Evolutionary conservation across 257 asterid genomes (phyloP), one percentile per base, ranked within the genome.

Genomic region (Gentiana straminea): DNA sequence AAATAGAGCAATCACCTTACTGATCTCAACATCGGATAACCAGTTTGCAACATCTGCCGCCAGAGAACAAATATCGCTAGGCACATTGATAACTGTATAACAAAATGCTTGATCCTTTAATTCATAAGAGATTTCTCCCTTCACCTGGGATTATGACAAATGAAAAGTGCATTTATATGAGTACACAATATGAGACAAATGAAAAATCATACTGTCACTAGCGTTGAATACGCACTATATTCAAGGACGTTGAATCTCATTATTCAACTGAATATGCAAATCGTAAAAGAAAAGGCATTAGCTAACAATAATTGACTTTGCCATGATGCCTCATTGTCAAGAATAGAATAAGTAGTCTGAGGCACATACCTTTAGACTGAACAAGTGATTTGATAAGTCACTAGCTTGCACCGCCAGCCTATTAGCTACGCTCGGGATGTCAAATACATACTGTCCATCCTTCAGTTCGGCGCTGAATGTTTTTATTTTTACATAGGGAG

Each of bases 51-150:
- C 77, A 39, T 64, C 75, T 55, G 81, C 77, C 64, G 95, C 84
- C 74, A 91, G 71, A 72, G 85, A 75, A 78, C 97, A 85, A 41
- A 83, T 68, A 74, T 91, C 94, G 51, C 71, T 70, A 13, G 97
- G 97, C 51, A 77, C 74, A 58, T 76, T 76, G 63, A 68, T 38
- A 39, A 85, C 60, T 65, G 54, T 76, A 63, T 78, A 91, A 64
- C 97, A 84, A 58, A 74, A 81, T 59, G 98, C 98, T 46, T 78
- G 93, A 77, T 91, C 98, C 84, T 87, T 87, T 77, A 91, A 62
- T 64, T 91, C 95, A 59, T 84, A 91, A 32, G 94, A 73, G 59
- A 91, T 75, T 72, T 91, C 98, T 71, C 94, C 89, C 77, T 81
- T 85, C 62, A 78, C 56, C 98, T 91, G 76, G 64, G 62, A 70